These are phyloP conservation scores for Teunomyces tritomae DNA, from an alignment of 805 yeast genomes.

Conservation along the genomic window DNA sequence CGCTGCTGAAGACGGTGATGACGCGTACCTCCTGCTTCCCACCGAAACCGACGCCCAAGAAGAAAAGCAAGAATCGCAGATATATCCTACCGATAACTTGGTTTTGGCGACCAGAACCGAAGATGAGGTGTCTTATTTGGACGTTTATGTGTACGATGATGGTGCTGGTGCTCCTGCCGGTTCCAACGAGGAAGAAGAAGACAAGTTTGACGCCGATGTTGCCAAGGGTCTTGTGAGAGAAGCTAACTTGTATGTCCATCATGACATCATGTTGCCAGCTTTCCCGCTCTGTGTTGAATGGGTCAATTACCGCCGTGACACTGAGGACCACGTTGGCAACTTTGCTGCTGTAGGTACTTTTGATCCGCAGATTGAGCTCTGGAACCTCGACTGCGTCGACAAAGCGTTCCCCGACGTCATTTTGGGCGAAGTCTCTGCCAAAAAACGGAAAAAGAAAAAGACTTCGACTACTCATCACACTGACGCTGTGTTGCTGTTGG, in stretches of 20 bases:
- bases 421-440: constrained; percentile 69
- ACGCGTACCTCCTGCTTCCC: constrained; percentile 63
- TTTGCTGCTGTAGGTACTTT: constrained; percentile 97
- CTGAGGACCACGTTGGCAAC: constrained; percentile 60
- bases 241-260: constrained; percentile 84
- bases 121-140: constrained; percentile 88
- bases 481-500: constrained; percentile 86
- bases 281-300: constrained; percentile 97
- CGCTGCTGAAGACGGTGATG: constrained; percentile 44
- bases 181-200: constrained; percentile 65
- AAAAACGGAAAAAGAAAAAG: constrained; percentile 44
- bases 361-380: constrained; percentile 94
- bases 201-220: constrained; percentile 66
- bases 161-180: constrained; percentile 81
- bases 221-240: constrained; percentile 72
- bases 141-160: constrained; percentile 92
- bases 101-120: constrained; percentile 92
- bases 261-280: constrained; percentile 94
- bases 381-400: constrained; percentile 92
- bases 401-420: constrained; percentile 93
- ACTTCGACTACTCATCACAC: constrained; percentile 78
- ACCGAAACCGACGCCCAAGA: constrained; percentile 63
- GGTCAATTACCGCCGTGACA: constrained; percentile 62
- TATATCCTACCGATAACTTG: constrained; percentile 86
- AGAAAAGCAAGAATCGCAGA: constrained; percentile 80